phyloP scores from a whole-genome alignment of 257 asterid genomes.

The Forsythia suspensa region DNA sequence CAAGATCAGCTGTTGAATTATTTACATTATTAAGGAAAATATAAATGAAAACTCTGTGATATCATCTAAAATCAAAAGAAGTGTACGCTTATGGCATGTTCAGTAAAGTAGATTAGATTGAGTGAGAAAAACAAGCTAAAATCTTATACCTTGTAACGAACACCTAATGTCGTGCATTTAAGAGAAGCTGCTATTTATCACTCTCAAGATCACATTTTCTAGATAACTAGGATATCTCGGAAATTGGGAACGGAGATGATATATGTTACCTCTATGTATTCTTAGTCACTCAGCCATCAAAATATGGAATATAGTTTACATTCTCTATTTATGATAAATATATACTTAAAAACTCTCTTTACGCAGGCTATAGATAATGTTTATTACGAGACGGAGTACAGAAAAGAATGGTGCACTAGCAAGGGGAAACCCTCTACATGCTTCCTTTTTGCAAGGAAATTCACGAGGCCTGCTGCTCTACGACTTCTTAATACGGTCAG shows the following conservation, averaged over 20 bases:
- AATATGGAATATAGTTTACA: too few relatives aligned
- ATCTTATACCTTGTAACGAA: too few relatives aligned
- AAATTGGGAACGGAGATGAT: not conserved
- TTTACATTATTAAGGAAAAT: not conserved
- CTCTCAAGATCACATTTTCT: not conserved
- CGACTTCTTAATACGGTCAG: slow-evolving; percentile 83
- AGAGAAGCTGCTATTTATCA: not conserved
- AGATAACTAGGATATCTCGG: not conserved
- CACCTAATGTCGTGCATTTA: not conserved
- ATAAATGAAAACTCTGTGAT: not conserved
- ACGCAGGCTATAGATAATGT: slow-evolving; percentile 76
- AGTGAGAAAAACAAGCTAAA: too few relatives aligned
- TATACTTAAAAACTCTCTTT: not conserved
- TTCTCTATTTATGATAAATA: too few relatives aligned
- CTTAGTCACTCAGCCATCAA: not conserved
- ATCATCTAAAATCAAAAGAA: not conserved
- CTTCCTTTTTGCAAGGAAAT: slow-evolving; percentile 92
- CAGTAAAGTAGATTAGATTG: too few relatives aligned
- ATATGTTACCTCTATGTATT: not conserved
- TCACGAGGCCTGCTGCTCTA: slow-evolving; percentile 86
- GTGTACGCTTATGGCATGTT: not conserved
- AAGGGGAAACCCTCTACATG: slow-evolving; percentile 87
- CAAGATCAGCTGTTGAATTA: not conserved
- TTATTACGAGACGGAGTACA: slow-evolving; percentile 80
- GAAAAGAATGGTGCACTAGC: slow-evolving; percentile 98